A percentile compares a stretch with the other conserved stretches of the same genome.
These are phyloP conservation scores for Psilocybe azurescens DNA, from an alignment of 768 basidiomycete genomes.

Conservation along the genomic window DNA sequence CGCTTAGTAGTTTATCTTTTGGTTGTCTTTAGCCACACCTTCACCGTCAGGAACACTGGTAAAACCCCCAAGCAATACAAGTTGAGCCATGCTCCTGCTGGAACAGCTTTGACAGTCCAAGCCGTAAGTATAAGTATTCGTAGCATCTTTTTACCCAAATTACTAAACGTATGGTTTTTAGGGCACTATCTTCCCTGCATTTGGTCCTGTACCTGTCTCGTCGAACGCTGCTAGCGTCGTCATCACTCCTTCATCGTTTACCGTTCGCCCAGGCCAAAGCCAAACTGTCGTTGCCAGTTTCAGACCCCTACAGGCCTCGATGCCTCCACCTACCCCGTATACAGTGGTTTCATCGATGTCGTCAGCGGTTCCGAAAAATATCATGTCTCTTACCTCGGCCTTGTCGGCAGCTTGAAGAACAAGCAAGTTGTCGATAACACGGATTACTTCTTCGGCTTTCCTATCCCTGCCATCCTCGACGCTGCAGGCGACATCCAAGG, in stretches of 20 bases:
- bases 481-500: slow-evolving; percentile 44
- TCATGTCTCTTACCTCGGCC: slow-evolving; percentile 54
- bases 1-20: background rate
- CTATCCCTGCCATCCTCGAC: slow-evolving; percentile 48
- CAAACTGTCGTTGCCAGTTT: slow-evolving; percentile 49
- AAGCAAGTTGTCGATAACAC: slow-evolving; percentile 59
- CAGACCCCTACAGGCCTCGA: slow-evolving; percentile 50
- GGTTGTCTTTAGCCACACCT: slow-evolving; percentile 42
- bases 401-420: slow-evolving; percentile 46
- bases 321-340: slow-evolving; percentile 58
- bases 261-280: slow-evolving; percentile 48
- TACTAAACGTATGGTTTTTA: slow-evolving; percentile 17
- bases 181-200: slow-evolving; percentile 45
- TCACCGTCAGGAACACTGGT: slow-evolving; percentile 58
- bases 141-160: background rate
- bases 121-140: slow-evolving; percentile 30
- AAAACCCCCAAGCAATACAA: slow-evolving; percentile 45
- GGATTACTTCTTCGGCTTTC: slow-evolving; percentile 46
- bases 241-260: slow-evolving; percentile 50
- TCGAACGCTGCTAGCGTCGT: slow-evolving; percentile 48
- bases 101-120: slow-evolving; percentile 53
- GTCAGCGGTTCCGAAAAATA: slow-evolving; percentile 35
- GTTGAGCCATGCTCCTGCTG: slow-evolving; percentile 59
- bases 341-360: slow-evolving; percentile 62
- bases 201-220: slow-evolving; percentile 57